Base-by-base conservation (phyloP, 805 yeast genomes). In the Candida ovalis region DNA sequence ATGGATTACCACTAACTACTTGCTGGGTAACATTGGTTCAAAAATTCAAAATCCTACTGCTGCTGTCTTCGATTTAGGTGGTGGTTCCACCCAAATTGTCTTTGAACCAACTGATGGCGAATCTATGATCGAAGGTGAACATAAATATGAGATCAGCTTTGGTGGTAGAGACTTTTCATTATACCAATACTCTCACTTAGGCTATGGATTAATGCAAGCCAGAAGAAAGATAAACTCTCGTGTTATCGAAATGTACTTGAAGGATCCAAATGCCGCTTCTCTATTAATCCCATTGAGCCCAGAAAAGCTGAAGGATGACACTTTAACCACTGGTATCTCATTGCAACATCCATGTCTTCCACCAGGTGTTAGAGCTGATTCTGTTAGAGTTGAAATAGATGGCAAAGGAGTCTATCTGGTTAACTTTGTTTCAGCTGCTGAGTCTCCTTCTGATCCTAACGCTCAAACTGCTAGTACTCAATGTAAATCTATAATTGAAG, bases 81-180 rank as follows among this genome's bases (percentile, higher is more conserved):
- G 99, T 61, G 98, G 98, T 3, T 89, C 97, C 6, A 94, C 99
- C 13, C 99, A 95, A 72, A 90, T 94, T 71, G 99, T 94, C 6
- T 94, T 94, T 67, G 98, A 94, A 74, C 99, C 99, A 21, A 68
- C 73, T 45, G 73, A 79, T 40, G 75, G 76, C 42, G 85, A 83
- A 59, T 64, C 73, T 54, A 79, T 92, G 86, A 70, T 77, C 42
- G 90, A 84, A 12, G 70, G 97, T 50, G 97, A 91, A 62, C 96
- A 89, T 71, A 87, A 88, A 68, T 90, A 83, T 64, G 78, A 79
- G 53, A 76, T 90, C 57, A 67, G 75, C 21, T 94, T 92, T 67
- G 98, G 97, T 51, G 86, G 85, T 48, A 76, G 88, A 54, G 78
- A 84, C 44, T 94, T 88, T 65, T 75, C 77, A 12, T 77, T 94